phyloP scores from a whole-genome alignment of 2,329 filamentous ascomycete genomes.

The Aurifilum marmelostoma region DNA sequence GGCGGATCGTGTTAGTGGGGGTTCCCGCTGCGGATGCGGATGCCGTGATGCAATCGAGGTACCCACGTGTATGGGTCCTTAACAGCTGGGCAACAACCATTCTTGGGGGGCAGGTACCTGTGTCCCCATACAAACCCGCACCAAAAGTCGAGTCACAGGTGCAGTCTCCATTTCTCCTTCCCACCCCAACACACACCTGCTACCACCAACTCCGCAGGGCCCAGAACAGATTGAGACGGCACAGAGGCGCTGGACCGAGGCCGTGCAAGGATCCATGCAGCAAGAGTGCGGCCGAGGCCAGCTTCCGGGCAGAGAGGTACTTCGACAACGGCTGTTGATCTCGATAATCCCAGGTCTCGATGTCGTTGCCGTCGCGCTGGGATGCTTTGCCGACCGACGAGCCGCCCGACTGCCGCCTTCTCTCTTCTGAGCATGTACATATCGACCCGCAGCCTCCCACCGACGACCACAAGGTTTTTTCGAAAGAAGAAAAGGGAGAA shows the following conservation, averaged over 20 bases:
- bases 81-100: background rate
- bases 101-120: background rate
- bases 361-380: conserved; percentile 1
- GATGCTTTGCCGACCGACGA: conserved; percentile 15
- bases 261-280: background rate
- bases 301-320: background rate
- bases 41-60: conserved; percentile 4
- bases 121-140: background rate
- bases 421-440: conserved; percentile 6
- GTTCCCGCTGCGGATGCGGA: conserved; percentile 10
- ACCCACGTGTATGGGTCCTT: background rate
- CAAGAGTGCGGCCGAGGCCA: background rate
- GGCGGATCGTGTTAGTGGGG: conserved; percentile 17
- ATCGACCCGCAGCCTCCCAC: conserved; percentile 15
- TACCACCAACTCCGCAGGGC: background rate
- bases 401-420: conserved; percentile 13
- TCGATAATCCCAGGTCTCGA: conserved; percentile 1
- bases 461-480: conserved; percentile 5
- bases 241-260: background rate
- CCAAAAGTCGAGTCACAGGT: background rate
- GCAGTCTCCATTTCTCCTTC: background rate
- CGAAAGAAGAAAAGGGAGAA: background rate
- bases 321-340: conserved; percentile 6
- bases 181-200: background rate
- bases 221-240: conserved; percentile 5